Percentiles rank a stretch among this genome's conserved stretches.
These are phyloP conservation scores for Sideroxylon spinosum DNA, from an alignment of 179 eudicot genomes.

Conservation along the genomic window DNA sequence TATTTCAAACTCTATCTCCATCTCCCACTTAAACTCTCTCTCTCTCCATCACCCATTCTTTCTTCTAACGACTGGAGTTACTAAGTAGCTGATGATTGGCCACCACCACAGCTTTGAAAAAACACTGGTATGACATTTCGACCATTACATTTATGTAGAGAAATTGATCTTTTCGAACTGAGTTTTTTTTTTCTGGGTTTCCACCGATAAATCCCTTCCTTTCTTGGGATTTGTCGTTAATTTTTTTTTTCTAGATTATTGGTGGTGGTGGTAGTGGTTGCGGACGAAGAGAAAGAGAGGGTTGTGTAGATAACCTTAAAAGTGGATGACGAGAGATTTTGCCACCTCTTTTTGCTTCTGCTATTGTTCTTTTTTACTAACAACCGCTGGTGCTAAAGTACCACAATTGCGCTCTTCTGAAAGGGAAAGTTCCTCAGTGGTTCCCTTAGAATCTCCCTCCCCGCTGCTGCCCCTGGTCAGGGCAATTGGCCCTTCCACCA, in stretches of 20 bases:
- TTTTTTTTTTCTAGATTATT: no score
- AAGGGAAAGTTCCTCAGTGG: slow-evolving; percentile 44
- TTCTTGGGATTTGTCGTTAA: neutral
- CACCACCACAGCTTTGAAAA: no score
- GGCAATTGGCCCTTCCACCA: no score
- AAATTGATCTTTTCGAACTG: no score
- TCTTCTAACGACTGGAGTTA: no score
- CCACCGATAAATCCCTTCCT: neutral
- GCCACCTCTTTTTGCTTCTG: slow-evolving; percentile 10
- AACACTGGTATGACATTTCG: no score
- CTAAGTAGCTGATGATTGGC: no score
- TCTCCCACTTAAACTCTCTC: no score
- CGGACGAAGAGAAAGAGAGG: no score
- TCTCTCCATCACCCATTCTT: no score
- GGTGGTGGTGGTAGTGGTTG: neutral
- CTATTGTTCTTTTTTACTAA: slow-evolving; percentile 4
- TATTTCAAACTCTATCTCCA: no score
- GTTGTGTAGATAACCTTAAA: neutral
- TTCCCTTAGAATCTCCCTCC: slow-evolving; percentile 20
- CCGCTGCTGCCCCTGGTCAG: slow-evolving; percentile 69
- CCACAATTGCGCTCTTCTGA: slow-evolving; percentile 64
- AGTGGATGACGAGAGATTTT: neutral
- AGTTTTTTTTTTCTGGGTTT: neutral
- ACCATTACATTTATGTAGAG: no score
- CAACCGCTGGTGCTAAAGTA: slow-evolving; percentile 47